phyloP scores from a whole-genome alignment of 129 eudicot species.

The Helianthus tuberosus region DNA sequence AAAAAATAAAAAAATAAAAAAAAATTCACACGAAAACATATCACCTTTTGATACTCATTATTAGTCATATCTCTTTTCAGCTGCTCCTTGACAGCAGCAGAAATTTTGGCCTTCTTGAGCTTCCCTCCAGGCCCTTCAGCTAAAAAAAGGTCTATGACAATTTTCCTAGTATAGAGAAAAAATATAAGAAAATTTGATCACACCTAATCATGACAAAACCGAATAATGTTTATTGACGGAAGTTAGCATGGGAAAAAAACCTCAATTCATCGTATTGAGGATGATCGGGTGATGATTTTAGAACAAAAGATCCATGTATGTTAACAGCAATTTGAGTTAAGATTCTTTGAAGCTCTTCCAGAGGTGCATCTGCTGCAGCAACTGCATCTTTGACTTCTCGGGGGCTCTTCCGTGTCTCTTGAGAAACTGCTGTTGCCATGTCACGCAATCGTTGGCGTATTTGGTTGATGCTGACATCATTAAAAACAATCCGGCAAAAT shows the following conservation, averaged over 20 bases:
- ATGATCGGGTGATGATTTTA: conserved; percentile 66
- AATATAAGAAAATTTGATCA: background rate
- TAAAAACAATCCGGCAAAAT: conserved; percentile 5
- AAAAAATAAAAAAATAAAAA: background rate
- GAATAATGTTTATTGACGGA: background rate
- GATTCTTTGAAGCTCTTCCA: conserved; percentile 56
- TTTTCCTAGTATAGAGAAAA: conserved; percentile 46
- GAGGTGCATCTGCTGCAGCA: conserved; percentile 61
- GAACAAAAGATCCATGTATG: conserved; percentile 70
- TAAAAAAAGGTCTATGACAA: conserved; percentile 70
- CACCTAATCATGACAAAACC: conserved; percentile 3
- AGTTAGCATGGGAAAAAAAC: conserved; percentile 33
- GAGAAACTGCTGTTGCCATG: conserved; percentile 62
- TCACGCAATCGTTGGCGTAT: conserved; percentile 69
- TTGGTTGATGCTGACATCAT: conserved; percentile 55
- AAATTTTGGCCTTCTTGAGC: conserved; percentile 72
- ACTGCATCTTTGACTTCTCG: conserved; percentile 60
- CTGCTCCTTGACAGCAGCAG: conserved; percentile 67
- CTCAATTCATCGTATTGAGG: conserved; percentile 68
- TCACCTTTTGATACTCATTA: conserved; percentile 70
- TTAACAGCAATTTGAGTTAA: conserved; percentile 64
- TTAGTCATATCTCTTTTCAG: conserved; percentile 53
- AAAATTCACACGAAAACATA: background rate
- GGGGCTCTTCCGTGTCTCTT: conserved; percentile 39
- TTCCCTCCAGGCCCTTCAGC: conserved; percentile 74